A percentile compares a stretch with the other conserved stretches of the same genome.
phyloP scores from a whole-genome alignment of 345 rosid species.

The Psidium guajava region DNA sequence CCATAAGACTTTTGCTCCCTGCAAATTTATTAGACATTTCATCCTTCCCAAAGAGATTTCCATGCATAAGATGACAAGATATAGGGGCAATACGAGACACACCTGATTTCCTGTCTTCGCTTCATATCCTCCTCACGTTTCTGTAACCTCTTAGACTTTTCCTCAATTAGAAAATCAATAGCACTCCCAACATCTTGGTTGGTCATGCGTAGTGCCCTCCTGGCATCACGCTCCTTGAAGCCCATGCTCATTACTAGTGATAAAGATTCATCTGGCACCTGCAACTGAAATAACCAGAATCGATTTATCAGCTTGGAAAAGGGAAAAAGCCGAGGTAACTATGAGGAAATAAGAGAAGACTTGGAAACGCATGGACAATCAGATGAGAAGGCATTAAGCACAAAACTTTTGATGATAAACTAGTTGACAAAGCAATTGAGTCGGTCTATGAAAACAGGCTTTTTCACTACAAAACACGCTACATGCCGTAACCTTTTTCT shows the following conservation, averaged over 20 bases:
- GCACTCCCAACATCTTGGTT: constrained; percentile 70
- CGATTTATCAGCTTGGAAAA: neutral
- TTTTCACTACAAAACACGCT: too few species aligned
- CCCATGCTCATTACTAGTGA: constrained; percentile 84
- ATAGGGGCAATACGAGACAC: neutral
- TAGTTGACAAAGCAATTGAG: too few species aligned
- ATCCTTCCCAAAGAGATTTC: neutral
- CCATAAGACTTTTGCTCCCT: constrained; percentile 91
- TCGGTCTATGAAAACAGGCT: too few species aligned
- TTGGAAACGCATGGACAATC: neutral
- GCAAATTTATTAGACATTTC: constrained; percentile 1
- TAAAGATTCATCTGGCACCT: constrained; percentile 70
- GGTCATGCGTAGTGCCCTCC: constrained; percentile 73
- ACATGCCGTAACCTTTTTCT: too few species aligned
- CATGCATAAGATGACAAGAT: neutral
- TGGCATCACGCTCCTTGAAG: constrained; percentile 60
- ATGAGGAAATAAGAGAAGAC: neutral
- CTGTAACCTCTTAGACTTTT: constrained; percentile 44
- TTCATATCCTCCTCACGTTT: constrained; percentile 38
- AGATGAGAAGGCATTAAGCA: neutral
- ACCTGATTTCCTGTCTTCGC: constrained; percentile 52
- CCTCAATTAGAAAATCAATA: constrained; percentile 68
- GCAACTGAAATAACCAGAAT: constrained; percentile 41
- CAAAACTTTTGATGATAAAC: too few species aligned
- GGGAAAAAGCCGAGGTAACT: neutral